Base-by-base conservation (phyloP, 1,139 yeast genomes). In the Blastobotrys malaysiensis region DNA sequence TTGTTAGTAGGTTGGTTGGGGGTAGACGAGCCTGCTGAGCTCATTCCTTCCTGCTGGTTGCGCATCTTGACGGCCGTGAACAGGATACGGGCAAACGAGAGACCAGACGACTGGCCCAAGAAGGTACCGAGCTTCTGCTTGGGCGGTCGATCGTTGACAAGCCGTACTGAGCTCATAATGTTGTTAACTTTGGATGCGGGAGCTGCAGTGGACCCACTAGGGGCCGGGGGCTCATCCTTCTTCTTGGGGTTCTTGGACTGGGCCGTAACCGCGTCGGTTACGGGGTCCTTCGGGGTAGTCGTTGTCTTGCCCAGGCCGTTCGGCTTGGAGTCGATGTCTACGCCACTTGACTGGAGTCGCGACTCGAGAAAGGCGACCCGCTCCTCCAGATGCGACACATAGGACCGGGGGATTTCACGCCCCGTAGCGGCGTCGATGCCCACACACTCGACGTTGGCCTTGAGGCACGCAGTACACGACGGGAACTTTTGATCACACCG, bases 371-470 rank as follows among this genome's bases (percentile, higher is more conserved):
- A 70, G 13, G 77, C 76, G 1, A 89, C 74, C 45, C 83, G 73
- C 54, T 82, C 83, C 65, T 90, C 97, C 55, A 90, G 71, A 62
- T 84, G 86, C 14, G 82, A 78, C 5, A 88, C 81, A 65, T 90
- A 89, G 9, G 90, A 83, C 49, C 97, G 73, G 0, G 97, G 96
- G 1, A 89, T 81, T 60, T 86, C 90, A 55, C 96, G 73, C 0
- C 96, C 96, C 0, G 96, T 87, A 3, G 89, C 89, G 0, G 96
- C 89, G 67, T 90, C 97, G 11, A 88, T 70, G 0, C 95, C 90
- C 19, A 88, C 83, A 70, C 97, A 89, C 16, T 86, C 87, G 2
- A 75, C 84, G 5, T 82, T 80, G 16, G 86, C 84, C 62, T 81
- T 83, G 24, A 74, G 76, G 70, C 97, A 89, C 46, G 81, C 79